These are phyloP conservation scores for Ambrosiella beaveri DNA, from an alignment of 2,329 filamentous ascomycete species.

Conservation along the genomic window DNA sequence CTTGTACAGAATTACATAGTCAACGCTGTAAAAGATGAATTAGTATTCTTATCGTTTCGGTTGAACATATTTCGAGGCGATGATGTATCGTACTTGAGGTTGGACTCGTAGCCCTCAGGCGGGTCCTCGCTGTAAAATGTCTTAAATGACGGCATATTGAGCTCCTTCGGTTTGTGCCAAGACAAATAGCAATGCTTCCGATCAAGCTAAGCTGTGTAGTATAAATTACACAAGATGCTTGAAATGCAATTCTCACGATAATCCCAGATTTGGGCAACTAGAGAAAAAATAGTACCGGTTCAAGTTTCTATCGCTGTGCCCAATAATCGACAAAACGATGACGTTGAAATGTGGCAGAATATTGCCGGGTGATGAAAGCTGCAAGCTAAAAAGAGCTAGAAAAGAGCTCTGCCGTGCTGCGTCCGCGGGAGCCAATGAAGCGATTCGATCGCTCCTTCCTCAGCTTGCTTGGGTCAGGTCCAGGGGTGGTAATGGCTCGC, in stretches of 20 bases:
- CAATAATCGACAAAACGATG: neutral
- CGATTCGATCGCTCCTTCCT: neutral
- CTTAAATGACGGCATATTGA: conserved; percentile 12
- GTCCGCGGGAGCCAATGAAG: neutral
- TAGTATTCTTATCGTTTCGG: neutral
- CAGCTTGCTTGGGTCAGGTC: neutral
- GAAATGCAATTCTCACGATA: neutral
- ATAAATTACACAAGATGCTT: neutral
- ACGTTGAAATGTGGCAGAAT: conserved; percentile 1
- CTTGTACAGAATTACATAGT: conserved; percentile 74
- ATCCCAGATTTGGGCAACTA: neutral
- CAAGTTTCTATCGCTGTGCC: neutral
- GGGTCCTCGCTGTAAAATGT: conserved; percentile 11
- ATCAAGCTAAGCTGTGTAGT: neutral
- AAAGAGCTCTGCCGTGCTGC: neutral
- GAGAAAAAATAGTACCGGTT: neutral
- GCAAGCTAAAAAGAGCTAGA: conserved; percentile 1
- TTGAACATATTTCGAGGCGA: neutral
- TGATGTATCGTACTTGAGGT: conserved; percentile 4
- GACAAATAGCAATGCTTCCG: neutral
- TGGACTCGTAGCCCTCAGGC: conserved; percentile 11
- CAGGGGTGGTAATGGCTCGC: neutral
- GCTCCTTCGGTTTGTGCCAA: neutral
- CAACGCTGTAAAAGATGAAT: conserved; percentile 37
- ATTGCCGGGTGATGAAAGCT: neutral